Evolutionary conservation across 176 grass and related monocot species (phyloP).

Genomic region (Elymus sibiricus): DNA sequence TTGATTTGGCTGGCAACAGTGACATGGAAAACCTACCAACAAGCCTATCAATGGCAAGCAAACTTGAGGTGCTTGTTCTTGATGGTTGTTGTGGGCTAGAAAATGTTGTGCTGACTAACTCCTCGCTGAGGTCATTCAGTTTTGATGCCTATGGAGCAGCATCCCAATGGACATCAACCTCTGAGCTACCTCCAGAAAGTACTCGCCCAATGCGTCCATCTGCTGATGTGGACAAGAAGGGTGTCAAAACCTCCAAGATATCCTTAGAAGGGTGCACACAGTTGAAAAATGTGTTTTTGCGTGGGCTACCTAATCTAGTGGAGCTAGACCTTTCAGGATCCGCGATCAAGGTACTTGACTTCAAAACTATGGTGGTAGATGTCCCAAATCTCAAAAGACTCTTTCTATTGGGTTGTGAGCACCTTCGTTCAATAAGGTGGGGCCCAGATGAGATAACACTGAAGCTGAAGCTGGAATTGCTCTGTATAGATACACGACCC

Average conservation of each 20-base stretch:
- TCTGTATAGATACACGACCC: constrained; percentile 7
- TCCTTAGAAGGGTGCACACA: not conserved
- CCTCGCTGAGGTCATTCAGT: not conserved
- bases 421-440: not conserved
- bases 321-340: not conserved
- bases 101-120: not conserved
- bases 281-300: not conserved
- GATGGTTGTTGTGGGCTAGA: constrained; percentile 8
- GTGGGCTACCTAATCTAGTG: not conserved
- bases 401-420: not conserved
- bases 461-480: not conserved
- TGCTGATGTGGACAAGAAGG: not conserved
- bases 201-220: not conserved
- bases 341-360: not conserved
- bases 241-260: not conserved
- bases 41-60: not conserved
- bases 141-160: not conserved
- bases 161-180: not conserved
- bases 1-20: constrained; percentile 6
- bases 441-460: not conserved
- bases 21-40: not conserved
- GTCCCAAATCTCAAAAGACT: not conserved
- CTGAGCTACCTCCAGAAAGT: not conserved
- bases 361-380: not conserved
- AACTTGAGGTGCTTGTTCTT: constrained; percentile 10